These are phyloP conservation scores for Chaetomium olivaceum DNA, from an alignment of 2,329 filamentous ascomycete genomes.

Conservation along the genomic window DNA sequence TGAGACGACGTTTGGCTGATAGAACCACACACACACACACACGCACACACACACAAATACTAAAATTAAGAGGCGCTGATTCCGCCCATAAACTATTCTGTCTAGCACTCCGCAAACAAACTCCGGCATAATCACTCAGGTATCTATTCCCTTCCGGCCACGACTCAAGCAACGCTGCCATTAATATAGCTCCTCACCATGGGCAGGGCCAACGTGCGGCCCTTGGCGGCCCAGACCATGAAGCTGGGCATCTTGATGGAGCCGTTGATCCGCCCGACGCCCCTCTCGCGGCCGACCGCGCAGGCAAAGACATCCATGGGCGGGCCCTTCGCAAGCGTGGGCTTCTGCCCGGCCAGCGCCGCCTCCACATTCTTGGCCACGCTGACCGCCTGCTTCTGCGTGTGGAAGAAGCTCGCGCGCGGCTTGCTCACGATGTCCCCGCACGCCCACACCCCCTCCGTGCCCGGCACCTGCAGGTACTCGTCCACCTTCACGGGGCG, in stretches of 20 bases:
- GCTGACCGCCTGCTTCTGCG: slow-evolving; percentile 55
- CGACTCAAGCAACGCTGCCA: slow-evolving; percentile 49
- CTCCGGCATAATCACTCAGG: not conserved
- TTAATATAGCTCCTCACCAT: slow-evolving; percentile 48
- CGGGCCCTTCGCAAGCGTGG: slow-evolving; percentile 48
- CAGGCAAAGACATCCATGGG: slow-evolving; percentile 53
- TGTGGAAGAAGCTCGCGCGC: slow-evolving; percentile 45
- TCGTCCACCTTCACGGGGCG: slow-evolving; percentile 54
- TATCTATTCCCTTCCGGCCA: not conserved
- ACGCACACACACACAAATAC: not conserved
- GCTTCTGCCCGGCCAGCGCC: slow-evolving; percentile 47
- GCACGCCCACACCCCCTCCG: slow-evolving; percentile 52
- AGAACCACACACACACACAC: not conserved
- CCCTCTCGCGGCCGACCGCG: slow-evolving; percentile 51
- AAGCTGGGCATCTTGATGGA: slow-evolving; percentile 52
- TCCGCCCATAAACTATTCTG: slow-evolving; percentile 1
- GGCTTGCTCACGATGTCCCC: slow-evolving; percentile 56
- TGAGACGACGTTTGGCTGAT: slow-evolving; percentile 8
- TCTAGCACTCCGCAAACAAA: not conserved
- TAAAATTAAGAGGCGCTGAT: not conserved
- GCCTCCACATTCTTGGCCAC: slow-evolving; percentile 57
- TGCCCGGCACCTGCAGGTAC: slow-evolving; percentile 48
- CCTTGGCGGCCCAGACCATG: slow-evolving; percentile 54
- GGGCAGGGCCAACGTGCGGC: slow-evolving; percentile 51
- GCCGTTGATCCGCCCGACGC: slow-evolving; percentile 50